Conservation (phyloP, 2,329 filamentous ascomycete species). For the Triangularia verruculosa region DNA sequence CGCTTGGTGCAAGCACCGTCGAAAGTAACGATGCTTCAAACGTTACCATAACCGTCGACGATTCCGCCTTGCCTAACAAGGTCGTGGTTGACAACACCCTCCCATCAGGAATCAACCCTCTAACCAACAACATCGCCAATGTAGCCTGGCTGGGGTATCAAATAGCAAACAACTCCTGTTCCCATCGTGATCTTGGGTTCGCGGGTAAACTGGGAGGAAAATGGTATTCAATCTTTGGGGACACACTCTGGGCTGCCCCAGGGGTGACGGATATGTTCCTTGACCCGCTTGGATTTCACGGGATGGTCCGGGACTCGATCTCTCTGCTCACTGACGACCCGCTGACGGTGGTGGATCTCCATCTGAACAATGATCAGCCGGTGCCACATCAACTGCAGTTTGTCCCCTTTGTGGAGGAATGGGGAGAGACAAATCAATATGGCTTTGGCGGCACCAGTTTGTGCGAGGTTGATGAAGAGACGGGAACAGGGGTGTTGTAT, state of each 20-base stretch:
- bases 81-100: conserved; percentile 36
- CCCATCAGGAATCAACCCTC: conserved; percentile 36
- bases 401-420: conserved; percentile 35
- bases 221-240: conserved; percentile 40
- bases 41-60: neutral
- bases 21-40: neutral
- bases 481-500: conserved; percentile 34
- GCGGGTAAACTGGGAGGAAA: conserved; percentile 26
- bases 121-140: conserved; percentile 27
- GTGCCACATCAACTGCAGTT: conserved; percentile 37
- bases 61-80: neutral
- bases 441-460: conserved; percentile 42
- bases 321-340: conserved; percentile 36
- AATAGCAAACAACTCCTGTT: conserved; percentile 37
- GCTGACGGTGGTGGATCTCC: conserved; percentile 36
- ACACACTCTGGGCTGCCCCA: conserved; percentile 36
- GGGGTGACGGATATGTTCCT: conserved; percentile 33
- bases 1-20: neutral
- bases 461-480: conserved; percentile 33
- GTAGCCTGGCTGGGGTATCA: conserved; percentile 38
- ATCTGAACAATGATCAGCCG: conserved; percentile 34
- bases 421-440: conserved; percentile 36
- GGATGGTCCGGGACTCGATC: conserved; percentile 40
- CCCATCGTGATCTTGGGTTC: conserved; percentile 29
- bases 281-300: conserved; percentile 37